Conservation (phyloP, 441 rosid species). For the Brassica hybrid region DNA sequence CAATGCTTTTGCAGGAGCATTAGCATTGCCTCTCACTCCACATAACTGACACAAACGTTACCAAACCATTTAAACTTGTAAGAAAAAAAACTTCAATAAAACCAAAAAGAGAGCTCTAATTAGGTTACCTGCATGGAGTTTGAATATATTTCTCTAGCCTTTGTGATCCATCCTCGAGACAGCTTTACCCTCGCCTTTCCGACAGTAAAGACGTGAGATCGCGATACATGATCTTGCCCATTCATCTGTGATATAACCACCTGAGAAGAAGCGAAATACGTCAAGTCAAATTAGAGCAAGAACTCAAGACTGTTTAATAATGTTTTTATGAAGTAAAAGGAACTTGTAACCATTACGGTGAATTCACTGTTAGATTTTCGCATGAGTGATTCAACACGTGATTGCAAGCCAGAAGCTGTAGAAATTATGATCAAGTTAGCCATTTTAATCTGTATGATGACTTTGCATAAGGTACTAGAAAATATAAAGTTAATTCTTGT, state of each 20-base stretch:
- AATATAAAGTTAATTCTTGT: conserved; percentile 14
- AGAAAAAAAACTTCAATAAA: conserved; percentile 23
- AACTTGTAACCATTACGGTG: conserved; percentile 53
- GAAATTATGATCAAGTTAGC: conserved; percentile 38
- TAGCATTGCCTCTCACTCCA: conserved; percentile 65
- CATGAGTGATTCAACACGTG: conserved; percentile 70
- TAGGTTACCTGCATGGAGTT: conserved; percentile 71
- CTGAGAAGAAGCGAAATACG: conserved; percentile 42
- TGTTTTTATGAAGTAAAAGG: background rate
- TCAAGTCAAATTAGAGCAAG: background rate
- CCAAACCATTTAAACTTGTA: conserved; percentile 18
- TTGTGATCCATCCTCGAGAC: conserved; percentile 91
- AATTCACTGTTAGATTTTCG: conserved; percentile 91
- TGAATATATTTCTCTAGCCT: conserved; percentile 86
- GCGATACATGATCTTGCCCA: conserved; percentile 74
- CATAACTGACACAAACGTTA: conserved; percentile 55
- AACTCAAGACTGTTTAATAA: background rate
- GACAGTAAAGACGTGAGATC: conserved; percentile 68
- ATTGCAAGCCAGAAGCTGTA: conserved; percentile 74
- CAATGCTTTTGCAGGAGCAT: conserved; percentile 60
- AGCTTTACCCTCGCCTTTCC: conserved; percentile 93
- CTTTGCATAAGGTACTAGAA: background rate
- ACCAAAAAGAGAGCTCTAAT: conserved; percentile 5
- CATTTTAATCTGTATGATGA: background rate
- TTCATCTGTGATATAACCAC: conserved; percentile 84